A percentile compares a stretch with the other conserved stretches of the same genome.
These are phyloP conservation scores for Hirsutella rhossiliensis DNA, from an alignment of 2,329 filamentous ascomycete species.

Conservation along the genomic window DNA sequence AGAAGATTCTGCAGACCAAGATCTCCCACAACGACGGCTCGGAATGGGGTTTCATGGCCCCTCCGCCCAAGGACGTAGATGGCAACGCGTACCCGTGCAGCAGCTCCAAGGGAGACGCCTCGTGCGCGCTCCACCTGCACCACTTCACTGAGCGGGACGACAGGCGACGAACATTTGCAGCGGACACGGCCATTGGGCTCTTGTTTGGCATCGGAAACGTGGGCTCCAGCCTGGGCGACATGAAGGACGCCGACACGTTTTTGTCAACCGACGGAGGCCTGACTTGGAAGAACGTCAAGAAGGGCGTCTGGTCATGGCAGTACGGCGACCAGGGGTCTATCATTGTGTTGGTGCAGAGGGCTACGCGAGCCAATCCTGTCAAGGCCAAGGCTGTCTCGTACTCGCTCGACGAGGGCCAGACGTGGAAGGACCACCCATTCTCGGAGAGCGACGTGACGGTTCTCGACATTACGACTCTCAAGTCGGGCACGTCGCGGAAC, in stretches of 20 bases:
- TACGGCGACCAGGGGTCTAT: slow-evolving; percentile 93
- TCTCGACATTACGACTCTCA: slow-evolving; percentile 73
- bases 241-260: slow-evolving; percentile 74
- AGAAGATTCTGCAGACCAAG: slow-evolving; percentile 76
- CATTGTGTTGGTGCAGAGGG: slow-evolving; percentile 72
- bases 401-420: slow-evolving; percentile 67
- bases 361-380: slow-evolving; percentile 52
- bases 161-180: slow-evolving; percentile 75
- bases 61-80: slow-evolving; percentile 60
- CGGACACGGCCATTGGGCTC: slow-evolving; percentile 74
- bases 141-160: slow-evolving; percentile 87
- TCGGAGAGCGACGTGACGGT: slow-evolving; percentile 58
- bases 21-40: slow-evolving; percentile 96
- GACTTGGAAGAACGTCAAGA: slow-evolving; percentile 73
- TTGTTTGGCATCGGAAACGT: slow-evolving; percentile 92
- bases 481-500: slow-evolving; percentile 79
- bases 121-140: slow-evolving; percentile 84
- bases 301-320: slow-evolving; percentile 85
- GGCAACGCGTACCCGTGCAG: slow-evolving; percentile 61
- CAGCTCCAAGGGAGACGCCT: slow-evolving; percentile 41
- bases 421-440: slow-evolving; percentile 69
- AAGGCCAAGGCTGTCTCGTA: slow-evolving; percentile 62
- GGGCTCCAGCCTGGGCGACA: slow-evolving; percentile 51
- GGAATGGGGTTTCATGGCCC: slow-evolving; percentile 66
- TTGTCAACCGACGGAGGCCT: slow-evolving; percentile 87